Evolutionary conservation across 495 filamentous ascomycete genomes (phyloP).

Genomic region (Hyaloscypha hepaticicola): DNA sequence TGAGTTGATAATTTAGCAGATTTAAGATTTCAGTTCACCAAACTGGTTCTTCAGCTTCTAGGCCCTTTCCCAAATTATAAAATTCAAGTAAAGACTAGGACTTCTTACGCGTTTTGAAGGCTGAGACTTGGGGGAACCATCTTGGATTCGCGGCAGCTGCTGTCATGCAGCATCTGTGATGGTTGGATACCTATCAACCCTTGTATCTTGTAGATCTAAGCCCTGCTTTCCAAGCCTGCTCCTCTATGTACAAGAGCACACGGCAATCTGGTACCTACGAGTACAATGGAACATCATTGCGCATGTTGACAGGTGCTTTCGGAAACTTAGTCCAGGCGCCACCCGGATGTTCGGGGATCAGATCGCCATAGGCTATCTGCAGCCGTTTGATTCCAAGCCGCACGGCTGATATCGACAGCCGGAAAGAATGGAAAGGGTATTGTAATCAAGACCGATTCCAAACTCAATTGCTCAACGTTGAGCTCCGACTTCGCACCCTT

Average conservation of each 20-base stretch:
- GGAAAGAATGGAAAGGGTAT: neutral
- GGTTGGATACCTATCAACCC: neutral
- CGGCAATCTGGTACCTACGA: neutral
- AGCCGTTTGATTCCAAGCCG: neutral
- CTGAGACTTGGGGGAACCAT: neutral
- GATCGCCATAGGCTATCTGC: neutral
- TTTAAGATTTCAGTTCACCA: no score
- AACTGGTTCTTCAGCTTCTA: no score
- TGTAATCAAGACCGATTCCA: neutral
- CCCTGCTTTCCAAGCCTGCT: neutral
- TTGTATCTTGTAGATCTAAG: neutral
- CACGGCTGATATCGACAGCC: neutral
- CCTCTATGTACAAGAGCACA: neutral
- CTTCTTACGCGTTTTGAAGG: neutral
- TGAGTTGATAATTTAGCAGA: no score
- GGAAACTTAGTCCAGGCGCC: neutral
- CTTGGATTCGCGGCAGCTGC: neutral
- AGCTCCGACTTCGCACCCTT: neutral
- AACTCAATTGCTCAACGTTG: neutral
- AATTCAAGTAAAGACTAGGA: no score
- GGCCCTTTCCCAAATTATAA: no score
- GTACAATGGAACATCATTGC: neutral
- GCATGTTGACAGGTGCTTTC: neutral
- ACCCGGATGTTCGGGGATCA: neutral
- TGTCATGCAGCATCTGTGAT: neutral